These are phyloP conservation scores for Citrus inodora DNA, from an alignment of 345 rosid genomes.

Conservation along the genomic window DNA sequence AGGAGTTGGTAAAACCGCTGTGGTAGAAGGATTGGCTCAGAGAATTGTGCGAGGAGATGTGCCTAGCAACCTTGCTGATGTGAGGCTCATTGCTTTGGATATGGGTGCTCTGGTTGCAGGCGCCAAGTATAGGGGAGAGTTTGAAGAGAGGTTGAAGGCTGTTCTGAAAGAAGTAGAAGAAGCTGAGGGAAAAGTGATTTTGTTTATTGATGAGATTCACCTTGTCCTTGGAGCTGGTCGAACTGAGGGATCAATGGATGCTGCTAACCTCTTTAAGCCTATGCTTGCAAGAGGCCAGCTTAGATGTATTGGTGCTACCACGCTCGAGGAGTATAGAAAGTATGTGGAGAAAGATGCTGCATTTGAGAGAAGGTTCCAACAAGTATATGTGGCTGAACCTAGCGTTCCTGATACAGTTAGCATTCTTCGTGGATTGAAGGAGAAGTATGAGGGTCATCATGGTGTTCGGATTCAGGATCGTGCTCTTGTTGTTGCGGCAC, in stretches of 20 bases:
- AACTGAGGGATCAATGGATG: conserved; percentile 94
- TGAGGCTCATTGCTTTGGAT: conserved; percentile 79
- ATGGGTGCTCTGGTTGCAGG: conserved; percentile 91
- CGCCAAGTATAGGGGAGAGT: conserved; percentile 86
- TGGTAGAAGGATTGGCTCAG: conserved; percentile 91
- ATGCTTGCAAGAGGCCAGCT: conserved; percentile 98
- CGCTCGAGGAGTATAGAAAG: conserved; percentile 89
- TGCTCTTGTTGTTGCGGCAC: conserved; percentile 84
- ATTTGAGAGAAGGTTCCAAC: conserved; percentile 89
- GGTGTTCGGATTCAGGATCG: conserved; percentile 88
- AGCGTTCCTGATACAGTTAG: conserved; percentile 78
- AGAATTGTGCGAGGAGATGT: conserved; percentile 87
- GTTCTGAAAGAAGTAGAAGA: conserved; percentile 95
- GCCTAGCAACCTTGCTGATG: conserved; percentile 81
- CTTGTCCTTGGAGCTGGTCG: conserved; percentile 97
- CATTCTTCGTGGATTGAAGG: conserved; percentile 90
- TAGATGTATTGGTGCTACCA: conserved; percentile 90
- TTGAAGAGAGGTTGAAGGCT: conserved; percentile 77
- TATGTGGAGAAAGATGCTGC: conserved; percentile 98
- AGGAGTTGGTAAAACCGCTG: conserved; percentile 94
- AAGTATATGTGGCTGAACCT: conserved; percentile 90
- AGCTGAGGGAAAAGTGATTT: conserved; percentile 87
- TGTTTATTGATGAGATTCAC: conserved; percentile 93
- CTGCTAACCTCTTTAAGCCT: conserved; percentile 89
- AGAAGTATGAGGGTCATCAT: conserved; percentile 91